These are phyloP conservation scores for Chernovozyma sophiae-reginae DNA, from an alignment of 1,139 yeast genomes.

Conservation along the genomic window DNA sequence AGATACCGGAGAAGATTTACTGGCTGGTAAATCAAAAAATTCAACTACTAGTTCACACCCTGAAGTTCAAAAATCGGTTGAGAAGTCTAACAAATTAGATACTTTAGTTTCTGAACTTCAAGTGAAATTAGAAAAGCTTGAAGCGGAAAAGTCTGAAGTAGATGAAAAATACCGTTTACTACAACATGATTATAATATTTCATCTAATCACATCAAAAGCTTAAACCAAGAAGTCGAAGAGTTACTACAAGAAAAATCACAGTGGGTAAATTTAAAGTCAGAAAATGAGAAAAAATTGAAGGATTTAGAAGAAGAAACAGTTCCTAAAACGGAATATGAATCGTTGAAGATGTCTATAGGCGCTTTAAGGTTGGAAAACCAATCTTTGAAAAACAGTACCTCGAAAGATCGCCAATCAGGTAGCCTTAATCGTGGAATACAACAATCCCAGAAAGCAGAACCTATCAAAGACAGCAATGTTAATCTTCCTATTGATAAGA, in stretches of 20 bases:
- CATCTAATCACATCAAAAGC: conserved; percentile 19
- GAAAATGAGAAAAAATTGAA: conserved; percentile 1
- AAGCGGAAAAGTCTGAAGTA: conserved; percentile 17
- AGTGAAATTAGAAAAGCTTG: conserved; percentile 10
- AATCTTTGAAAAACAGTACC: conserved; percentile 30
- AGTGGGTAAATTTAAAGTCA: conserved; percentile 7
- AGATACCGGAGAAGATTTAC: conserved; percentile 6
- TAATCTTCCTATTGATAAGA: background rate
- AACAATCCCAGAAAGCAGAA: background rate
- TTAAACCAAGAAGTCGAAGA: conserved; percentile 21
- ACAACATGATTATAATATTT: conserved; percentile 21
- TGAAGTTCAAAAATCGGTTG: background rate
- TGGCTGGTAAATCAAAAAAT: background rate
- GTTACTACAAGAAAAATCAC: conserved; percentile 13
- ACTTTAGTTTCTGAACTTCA: background rate
- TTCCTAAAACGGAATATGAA: conserved; percentile 19
- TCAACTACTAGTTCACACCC: background rate
- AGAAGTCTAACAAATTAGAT: background rate
- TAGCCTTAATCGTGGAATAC: background rate
- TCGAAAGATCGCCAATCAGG: conserved; percentile 11
- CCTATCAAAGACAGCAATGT: background rate
- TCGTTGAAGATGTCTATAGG: conserved; percentile 29
- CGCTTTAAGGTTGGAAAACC: conserved; percentile 38
- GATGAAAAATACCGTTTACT: conserved; percentile 17
- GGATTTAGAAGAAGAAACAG: conserved; percentile 1